Percentiles rank a stretch among this genome's conserved stretches.
These are phyloP conservation scores for Sugiyamaella novakii DNA, from an alignment of 1,139 yeast species.

Conservation along the genomic window DNA sequence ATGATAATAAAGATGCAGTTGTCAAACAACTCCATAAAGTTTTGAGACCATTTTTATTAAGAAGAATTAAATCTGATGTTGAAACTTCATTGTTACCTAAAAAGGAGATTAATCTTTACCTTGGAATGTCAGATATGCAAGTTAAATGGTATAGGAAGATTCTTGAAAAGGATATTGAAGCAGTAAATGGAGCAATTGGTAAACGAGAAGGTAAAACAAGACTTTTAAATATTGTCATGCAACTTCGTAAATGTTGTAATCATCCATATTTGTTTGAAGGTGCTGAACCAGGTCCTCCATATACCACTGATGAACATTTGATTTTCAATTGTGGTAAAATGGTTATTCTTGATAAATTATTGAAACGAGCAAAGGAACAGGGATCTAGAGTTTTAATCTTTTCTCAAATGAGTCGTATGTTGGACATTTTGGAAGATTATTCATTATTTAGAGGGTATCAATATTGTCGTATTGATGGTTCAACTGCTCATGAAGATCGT, in stretches of 20 bases:
- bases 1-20: conserved; percentile 66
- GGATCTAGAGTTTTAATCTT: conserved; percentile 92
- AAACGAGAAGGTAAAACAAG: conserved; percentile 84
- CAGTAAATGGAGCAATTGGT: conserved; percentile 90
- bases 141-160: conserved; percentile 85
- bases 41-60: conserved; percentile 79
- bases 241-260: conserved; percentile 91
- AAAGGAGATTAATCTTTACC: conserved; percentile 83
- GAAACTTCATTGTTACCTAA: conserved; percentile 89
- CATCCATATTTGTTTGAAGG: conserved; percentile 97
- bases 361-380: conserved; percentile 67
- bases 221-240: conserved; percentile 92
- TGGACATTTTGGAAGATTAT: conserved; percentile 92
- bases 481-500: conserved; percentile 92
- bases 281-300: conserved; percentile 99
- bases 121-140: conserved; percentile 96
- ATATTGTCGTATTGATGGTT: conserved; percentile 94
- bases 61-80: conserved; percentile 91
- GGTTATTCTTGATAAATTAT: conserved; percentile 81
- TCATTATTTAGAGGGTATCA: conserved; percentile 80
- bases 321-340: conserved; percentile 87
- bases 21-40: conserved; percentile 86
- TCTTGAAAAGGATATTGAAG: conserved; percentile 91
- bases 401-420: conserved; percentile 90
- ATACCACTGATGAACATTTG: conserved; percentile 92